Base-by-base conservation (phyloP, 345 rosid genomes). In the Lepidium didymum region DNA sequence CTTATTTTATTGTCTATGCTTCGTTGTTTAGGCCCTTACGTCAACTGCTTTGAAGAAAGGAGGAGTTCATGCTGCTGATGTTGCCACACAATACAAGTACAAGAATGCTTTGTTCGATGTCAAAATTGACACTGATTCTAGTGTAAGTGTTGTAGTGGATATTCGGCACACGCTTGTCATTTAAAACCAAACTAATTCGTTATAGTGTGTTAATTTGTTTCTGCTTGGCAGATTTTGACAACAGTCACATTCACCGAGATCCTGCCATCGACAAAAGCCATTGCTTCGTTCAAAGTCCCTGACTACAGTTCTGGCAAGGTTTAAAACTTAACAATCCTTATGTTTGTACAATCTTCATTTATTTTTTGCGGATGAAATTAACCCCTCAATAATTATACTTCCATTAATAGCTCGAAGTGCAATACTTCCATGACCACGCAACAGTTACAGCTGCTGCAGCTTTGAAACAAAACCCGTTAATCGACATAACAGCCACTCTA, bases 301-400 rank as follows among this genome's bases (percentile, higher is more conserved):
- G 89, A 89, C 75, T 81, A 74, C 69, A 80, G 70, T 77, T 81
- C 95, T 43, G 92, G 90, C 72, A 91, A 87, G 99, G 99, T 92
- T 75, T 18, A 66, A 43, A 74, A 55, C 36, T 38, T 45, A 14
- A 9, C 2, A 25, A 49, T 51, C 35, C 16, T 55, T 67, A 27
- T 27, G 64, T 21, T n/a, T 19, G 56, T 19, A 36, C 19, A 53
- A 42, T 8, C 23, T 5, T 6, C 19, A 3, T 36, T 49, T 6
- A 3, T 19, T 10, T 36, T 23, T 15, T 13, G 0, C 5, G 7
- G 12, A 18, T 11, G 33, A 61, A 47, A 13, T 36, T 12, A 52
- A 60, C 12, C 19, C 13, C 8, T 37, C 31, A 34, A 46, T 16
- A 36, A 33, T 14, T 56, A 50, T 7, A 52, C n/a, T 54, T 62